Conservation (phyloP, 495 filamentous ascomycete genomes). For the Jackrogersella multiformis region DNA sequence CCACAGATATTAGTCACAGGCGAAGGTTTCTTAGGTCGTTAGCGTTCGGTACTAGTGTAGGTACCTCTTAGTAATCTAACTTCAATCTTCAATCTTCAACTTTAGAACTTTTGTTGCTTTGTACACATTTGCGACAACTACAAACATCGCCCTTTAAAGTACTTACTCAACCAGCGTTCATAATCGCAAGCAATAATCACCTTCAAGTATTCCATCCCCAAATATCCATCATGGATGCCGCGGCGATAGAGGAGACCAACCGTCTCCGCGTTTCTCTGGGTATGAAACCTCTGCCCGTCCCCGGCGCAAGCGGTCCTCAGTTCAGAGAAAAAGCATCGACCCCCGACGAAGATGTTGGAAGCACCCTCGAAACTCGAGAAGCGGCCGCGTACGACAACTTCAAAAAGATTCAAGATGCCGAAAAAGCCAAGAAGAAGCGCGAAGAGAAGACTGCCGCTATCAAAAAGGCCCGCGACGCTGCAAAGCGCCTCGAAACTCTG, state of each 20-base stretch:
- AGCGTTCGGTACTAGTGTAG: too few species aligned
- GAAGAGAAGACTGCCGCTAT: slow-evolving; percentile 80
- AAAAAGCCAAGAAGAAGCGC: slow-evolving; percentile 74
- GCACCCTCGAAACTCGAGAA: slow-evolving; percentile 82
- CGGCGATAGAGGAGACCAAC: slow-evolving; percentile 94
- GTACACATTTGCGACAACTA: not conserved
- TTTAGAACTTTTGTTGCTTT: too few species aligned
- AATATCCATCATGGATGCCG: slow-evolving; percentile 72
- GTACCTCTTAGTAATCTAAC: not conserved
- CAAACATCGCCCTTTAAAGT: not conserved
- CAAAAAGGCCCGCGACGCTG: slow-evolving; percentile 87
- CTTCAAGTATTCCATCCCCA: not conserved
- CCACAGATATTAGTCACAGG: not conserved
- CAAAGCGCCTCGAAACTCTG: slow-evolving; percentile 75
- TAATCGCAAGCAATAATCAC: not conserved
- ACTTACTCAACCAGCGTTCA: not conserved
- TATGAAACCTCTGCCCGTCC: slow-evolving; percentile 88
- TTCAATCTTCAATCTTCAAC: not conserved
- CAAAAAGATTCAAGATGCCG: slow-evolving; percentile 61
- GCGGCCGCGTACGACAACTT: slow-evolving; percentile 75
- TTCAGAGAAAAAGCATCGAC: slow-evolving; percentile 45
- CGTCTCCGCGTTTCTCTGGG: slow-evolving; percentile 88
- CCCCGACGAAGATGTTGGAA: slow-evolving; percentile 66
- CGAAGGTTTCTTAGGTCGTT: too few species aligned
- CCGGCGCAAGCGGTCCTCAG: slow-evolving; percentile 63